Conservation (phyloP, 495 filamentous ascomycete genomes). For the Penicillium desertorum region DNA sequence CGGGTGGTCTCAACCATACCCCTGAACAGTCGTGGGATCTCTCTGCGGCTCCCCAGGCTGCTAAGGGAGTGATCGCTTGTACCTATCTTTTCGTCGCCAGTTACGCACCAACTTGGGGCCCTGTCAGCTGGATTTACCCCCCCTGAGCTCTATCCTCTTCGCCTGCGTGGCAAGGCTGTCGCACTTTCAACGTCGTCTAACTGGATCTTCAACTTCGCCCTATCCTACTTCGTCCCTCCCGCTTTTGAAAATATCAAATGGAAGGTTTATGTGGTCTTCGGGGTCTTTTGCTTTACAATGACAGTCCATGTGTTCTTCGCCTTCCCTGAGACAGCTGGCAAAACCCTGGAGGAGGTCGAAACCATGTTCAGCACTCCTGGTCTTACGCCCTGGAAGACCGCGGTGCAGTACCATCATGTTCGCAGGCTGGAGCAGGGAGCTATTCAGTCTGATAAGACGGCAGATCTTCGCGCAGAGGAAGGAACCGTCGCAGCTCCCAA, state of each 20-base stretch:
- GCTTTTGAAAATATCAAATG: slow-evolving; percentile 73
- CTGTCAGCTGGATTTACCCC: slow-evolving; percentile 69
- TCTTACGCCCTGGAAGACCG: slow-evolving; percentile 68
- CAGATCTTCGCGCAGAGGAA: slow-evolving; percentile 20
- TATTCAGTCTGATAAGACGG: slow-evolving; percentile 32
- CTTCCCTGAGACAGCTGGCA: slow-evolving; percentile 81
- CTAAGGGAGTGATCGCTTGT: slow-evolving; percentile 60
- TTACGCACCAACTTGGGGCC: slow-evolving; percentile 61
- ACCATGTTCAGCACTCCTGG: slow-evolving; percentile 64
- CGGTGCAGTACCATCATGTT: slow-evolving; percentile 38
- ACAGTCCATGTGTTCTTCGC: slow-evolving; percentile 74
- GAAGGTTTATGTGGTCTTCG: slow-evolving; percentile 74
- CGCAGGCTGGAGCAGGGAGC: slow-evolving; percentile 31
- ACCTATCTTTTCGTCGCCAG: slow-evolving; percentile 66
- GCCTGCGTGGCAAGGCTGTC: slow-evolving; percentile 65
- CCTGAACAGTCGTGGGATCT: slow-evolving; percentile 41
- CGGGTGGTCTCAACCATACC: slow-evolving; percentile 40
- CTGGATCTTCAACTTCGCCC: slow-evolving; percentile 80
- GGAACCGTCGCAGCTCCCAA: neutral
- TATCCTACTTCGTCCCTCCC: slow-evolving; percentile 75
- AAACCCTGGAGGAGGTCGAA: slow-evolving; percentile 76
- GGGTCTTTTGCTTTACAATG: slow-evolving; percentile 71
- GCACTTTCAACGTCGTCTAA: slow-evolving; percentile 70
- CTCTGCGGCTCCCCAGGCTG: slow-evolving; percentile 34
- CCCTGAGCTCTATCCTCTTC: slow-evolving; percentile 65